Conservation (phyloP, 305 asterid genomes). For the Solanum hybrid region DNA sequence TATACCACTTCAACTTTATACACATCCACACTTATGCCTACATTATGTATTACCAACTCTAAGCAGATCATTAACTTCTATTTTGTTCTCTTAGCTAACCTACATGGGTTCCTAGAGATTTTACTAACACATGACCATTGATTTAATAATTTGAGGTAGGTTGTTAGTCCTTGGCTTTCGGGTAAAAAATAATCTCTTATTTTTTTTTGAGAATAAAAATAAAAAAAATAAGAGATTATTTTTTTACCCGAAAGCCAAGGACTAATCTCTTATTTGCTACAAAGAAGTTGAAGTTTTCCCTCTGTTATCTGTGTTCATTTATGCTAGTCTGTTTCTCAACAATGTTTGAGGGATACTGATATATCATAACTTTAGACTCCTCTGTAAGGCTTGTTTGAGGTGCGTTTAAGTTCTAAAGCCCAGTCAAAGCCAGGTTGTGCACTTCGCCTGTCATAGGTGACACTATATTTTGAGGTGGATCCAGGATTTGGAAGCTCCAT, state of each 20-base stretch:
- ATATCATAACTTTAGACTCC: background rate
- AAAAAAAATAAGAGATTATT: too few relatives aligned
- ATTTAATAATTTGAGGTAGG: background rate
- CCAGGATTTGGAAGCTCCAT: background rate
- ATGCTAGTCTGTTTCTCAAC: background rate
- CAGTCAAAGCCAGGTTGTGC: background rate
- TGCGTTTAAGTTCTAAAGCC: background rate
- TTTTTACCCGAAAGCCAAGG: too few relatives aligned
- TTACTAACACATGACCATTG: background rate
- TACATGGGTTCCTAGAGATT: background rate
- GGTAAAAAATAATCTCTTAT: background rate
- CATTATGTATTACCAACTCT: background rate
- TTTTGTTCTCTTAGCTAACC: background rate
- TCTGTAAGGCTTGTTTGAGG: background rate
- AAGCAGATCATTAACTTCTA: background rate
- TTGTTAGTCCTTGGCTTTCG: background rate
- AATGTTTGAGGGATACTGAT: background rate
- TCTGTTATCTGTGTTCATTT: background rate
- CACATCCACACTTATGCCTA: background rate
- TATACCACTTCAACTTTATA: background rate
- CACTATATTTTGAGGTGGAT: background rate
- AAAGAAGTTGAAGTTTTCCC: background rate
- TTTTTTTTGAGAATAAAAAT: too few relatives aligned
- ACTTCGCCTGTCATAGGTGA: background rate
- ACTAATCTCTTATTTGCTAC: background rate